Percentiles rank a stretch among this genome's conserved stretches.
These are phyloP conservation scores for Chrysoporthe puriensis DNA, from an alignment of 2,329 filamentous ascomycete genomes.

Conservation along the genomic window DNA sequence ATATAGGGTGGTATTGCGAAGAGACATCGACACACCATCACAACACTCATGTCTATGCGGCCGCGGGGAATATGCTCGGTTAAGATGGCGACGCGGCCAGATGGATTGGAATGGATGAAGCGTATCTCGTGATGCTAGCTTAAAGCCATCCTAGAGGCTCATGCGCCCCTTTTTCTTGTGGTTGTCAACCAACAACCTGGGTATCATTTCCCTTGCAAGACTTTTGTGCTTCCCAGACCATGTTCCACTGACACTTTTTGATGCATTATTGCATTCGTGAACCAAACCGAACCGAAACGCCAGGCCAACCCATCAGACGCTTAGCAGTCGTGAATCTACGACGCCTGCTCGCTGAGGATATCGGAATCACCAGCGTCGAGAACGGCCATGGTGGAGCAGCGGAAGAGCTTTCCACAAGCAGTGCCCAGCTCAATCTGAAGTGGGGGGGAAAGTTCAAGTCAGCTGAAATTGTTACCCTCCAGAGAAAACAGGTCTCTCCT, in stretches of 20 bases:
- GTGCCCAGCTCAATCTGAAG: constrained; percentile 95
- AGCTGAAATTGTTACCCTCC: constrained; percentile 74
- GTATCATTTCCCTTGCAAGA: constrained; percentile 26
- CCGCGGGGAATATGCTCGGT: not conserved
- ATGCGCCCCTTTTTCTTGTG: constrained; percentile 15
- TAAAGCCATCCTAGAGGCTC: constrained; percentile 20
- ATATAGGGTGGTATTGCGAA: too few species aligned
- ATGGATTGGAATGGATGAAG: constrained; percentile 28
- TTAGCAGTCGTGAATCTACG: constrained; percentile 47
- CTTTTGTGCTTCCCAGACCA: constrained; percentile 26
- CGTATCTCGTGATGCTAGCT: constrained; percentile 26
- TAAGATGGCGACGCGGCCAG: constrained; percentile 23
- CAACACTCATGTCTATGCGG: not conserved
- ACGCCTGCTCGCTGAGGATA: constrained; percentile 80
- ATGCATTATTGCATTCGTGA: constrained; percentile 19
- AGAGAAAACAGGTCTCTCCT: constrained; percentile 79
- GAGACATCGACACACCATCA: not conserved
- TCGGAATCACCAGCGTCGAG: constrained; percentile 98
- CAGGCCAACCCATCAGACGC: constrained; percentile 15
- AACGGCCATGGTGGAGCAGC: constrained; percentile 95
- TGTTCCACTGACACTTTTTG: constrained; percentile 14
- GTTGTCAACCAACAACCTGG: constrained; percentile 25
- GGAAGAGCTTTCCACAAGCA: constrained; percentile 98
- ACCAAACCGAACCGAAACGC: constrained; percentile 29
- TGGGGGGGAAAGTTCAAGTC: constrained; percentile 47